These are phyloP conservation scores for Hypholoma sublateritium DNA, from an alignment of 768 basidiomycete species.

Conservation along the genomic window DNA sequence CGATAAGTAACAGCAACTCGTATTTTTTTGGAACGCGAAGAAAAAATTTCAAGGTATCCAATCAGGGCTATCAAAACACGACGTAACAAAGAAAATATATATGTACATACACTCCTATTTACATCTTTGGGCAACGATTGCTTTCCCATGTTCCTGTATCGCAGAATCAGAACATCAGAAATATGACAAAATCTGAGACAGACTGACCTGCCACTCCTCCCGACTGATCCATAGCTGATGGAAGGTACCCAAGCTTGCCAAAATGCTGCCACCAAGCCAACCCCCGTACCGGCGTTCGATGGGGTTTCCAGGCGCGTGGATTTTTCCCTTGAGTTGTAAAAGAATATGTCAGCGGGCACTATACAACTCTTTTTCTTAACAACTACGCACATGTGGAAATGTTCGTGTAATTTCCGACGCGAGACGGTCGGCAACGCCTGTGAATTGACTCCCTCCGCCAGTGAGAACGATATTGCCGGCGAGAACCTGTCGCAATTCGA, in stretches of 20 bases:
- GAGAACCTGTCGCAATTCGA: slow-evolving; percentile 87
- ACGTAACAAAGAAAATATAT: background rate
- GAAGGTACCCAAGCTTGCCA: slow-evolving; percentile 95
- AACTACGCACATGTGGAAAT: slow-evolving; percentile 71
- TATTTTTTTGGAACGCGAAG: background rate
- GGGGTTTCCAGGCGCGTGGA: slow-evolving; percentile 89
- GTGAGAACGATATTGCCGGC: slow-evolving; percentile 93
- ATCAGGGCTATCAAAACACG: background rate
- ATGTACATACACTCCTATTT: slow-evolving; percentile 47
- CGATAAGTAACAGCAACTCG: background rate
- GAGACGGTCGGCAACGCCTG: slow-evolving; percentile 85
- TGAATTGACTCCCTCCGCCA: slow-evolving; percentile 88
- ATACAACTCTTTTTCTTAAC: background rate
- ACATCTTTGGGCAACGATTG: slow-evolving; percentile 83
- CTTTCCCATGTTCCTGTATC: slow-evolving; percentile 76
- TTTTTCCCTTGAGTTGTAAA: slow-evolving; percentile 61
- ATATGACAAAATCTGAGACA: background rate
- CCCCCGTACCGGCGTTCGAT: slow-evolving; percentile 88
- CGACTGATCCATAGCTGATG: slow-evolving; percentile 95
- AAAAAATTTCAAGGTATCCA: background rate
- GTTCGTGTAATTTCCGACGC: slow-evolving; percentile 70
- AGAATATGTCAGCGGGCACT: background rate
- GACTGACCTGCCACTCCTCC: slow-evolving; percentile 86
- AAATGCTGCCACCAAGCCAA: slow-evolving; percentile 95
- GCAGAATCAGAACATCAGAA: background rate